phyloP scores from a whole-genome alignment of 1,139 yeast genomes.

The Suhomyces wounanorum region DNA sequence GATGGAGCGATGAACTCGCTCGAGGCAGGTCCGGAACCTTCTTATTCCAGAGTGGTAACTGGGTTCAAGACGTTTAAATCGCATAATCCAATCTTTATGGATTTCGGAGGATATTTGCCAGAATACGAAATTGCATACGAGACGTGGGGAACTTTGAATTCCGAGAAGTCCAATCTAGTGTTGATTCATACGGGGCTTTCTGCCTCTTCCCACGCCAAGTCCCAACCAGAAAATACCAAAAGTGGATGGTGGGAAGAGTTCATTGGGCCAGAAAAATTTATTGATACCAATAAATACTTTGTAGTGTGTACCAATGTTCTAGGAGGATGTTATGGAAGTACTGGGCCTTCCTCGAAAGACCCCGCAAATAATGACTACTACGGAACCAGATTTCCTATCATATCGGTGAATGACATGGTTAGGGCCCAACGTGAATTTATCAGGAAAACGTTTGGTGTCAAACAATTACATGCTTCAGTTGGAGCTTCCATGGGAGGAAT shows the following conservation, averaged over 20 bases:
- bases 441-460: slow-evolving; percentile 59
- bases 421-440: slow-evolving; percentile 80
- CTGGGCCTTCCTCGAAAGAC: slow-evolving; percentile 85
- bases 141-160: slow-evolving; percentile 61
- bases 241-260: slow-evolving; percentile 97
- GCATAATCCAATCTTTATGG: slow-evolving; percentile 63
- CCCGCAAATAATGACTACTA: slow-evolving; percentile 69
- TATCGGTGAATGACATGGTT: slow-evolving; percentile 87
- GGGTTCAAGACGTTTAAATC: slow-evolving; percentile 67
- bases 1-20: slow-evolving; percentile 41
- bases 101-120: slow-evolving; percentile 79
- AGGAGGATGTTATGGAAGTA: slow-evolving; percentile 94
- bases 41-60: slow-evolving; percentile 67
- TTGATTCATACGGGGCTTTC: slow-evolving; percentile 88
- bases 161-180: slow-evolving; percentile 65
- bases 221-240: slow-evolving; percentile 66
- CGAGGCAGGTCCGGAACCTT: slow-evolving; percentile 83
- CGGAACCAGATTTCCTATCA: slow-evolving; percentile 85
- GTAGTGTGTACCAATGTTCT: slow-evolving; percentile 86
- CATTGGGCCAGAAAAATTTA: slow-evolving; percentile 78
- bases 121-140: slow-evolving; percentile 84
- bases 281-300: slow-evolving; percentile 81
- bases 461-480: slow-evolving; percentile 70
- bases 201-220: slow-evolving; percentile 93
- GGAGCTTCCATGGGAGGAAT: slow-evolving; percentile 98